Conservation (phyloP, 148 eudicot genomes). For the Camellia granthamiana region DNA sequence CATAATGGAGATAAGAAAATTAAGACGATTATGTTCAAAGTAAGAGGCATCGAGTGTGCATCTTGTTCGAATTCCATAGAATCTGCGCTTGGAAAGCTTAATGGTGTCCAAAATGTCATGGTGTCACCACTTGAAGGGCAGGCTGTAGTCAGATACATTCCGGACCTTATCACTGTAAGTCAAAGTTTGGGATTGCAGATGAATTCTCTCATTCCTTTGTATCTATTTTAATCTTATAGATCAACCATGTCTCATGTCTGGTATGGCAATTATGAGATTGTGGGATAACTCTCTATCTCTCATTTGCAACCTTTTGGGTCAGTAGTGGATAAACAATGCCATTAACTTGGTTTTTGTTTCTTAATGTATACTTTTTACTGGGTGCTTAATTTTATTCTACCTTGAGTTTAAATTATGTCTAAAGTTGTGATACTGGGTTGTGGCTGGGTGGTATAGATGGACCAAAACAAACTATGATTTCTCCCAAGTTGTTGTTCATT, state of each 20-base stretch:
- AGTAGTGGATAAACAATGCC: background rate
- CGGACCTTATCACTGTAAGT: slow-evolving; percentile 60
- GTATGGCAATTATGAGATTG: background rate
- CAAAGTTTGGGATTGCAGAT: background rate
- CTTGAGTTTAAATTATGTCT: background rate
- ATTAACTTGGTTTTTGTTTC: background rate
- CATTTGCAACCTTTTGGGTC: background rate
- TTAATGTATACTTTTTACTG: background rate
- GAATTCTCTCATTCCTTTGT: background rate
- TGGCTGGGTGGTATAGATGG: background rate
- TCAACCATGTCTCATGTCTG: background rate
- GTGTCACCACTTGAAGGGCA: slow-evolving; percentile 78
- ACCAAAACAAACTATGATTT: background rate
- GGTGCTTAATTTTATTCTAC: background rate
- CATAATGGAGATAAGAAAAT: slow-evolving; percentile 29
- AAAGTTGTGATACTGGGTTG: background rate
- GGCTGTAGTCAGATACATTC: slow-evolving; percentile 61
- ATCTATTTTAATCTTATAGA: background rate
- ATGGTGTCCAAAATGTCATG: slow-evolving; percentile 55
- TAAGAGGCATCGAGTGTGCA: slow-evolving; percentile 64
- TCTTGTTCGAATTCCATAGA: slow-evolving; percentile 74
- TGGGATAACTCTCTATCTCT: background rate
- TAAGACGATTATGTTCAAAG: slow-evolving; percentile 44
- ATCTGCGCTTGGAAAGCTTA: slow-evolving; percentile 50
- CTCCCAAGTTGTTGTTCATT: background rate